Evolutionary conservation across 805 yeast species (phyloP).

Genomic region (Scheffersomyces lignosus): DNA sequence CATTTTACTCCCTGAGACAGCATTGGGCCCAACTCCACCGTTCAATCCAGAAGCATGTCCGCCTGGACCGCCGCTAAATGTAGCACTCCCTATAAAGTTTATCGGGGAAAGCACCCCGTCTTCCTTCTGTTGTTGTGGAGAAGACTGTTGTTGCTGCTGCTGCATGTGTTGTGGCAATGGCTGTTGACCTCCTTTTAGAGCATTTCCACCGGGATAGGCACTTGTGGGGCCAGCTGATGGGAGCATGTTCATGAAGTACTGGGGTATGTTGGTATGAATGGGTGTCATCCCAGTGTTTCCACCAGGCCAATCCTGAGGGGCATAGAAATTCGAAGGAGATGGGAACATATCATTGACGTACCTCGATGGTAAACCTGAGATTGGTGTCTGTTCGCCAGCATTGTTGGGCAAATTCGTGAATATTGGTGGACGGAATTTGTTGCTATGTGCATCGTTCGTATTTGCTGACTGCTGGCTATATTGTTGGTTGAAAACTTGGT

Average conservation of each 20-base stretch:
- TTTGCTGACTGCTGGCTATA: conserved; percentile 1
- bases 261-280: conserved; percentile 28
- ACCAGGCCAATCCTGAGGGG: conserved; percentile 48
- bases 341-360: conserved; percentile 74
- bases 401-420: conserved; percentile 10
- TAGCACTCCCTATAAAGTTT: no score
- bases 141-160: conserved; percentile 10
- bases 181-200: conserved; percentile 12
- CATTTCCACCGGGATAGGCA: conserved; percentile 13
- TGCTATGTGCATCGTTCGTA: not conserved
- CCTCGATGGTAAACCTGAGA: conserved; percentile 69
- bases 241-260: conserved; percentile 37
- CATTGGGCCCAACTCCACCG: no score
- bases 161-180: conserved; percentile 1
- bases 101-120: not conserved
- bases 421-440: conserved; percentile 1
- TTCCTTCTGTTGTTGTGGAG: conserved; percentile 9
- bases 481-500: conserved; percentile 29
- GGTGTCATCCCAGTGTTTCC: conserved; percentile 39
- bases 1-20: no score
- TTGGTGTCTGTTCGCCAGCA: conserved; percentile 64
- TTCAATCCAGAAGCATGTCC: no score
- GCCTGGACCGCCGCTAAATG: no score
- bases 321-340: conserved; percentile 76
- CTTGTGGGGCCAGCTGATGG: conserved; percentile 22